phyloP scores from a whole-genome alignment of 2,329 filamentous ascomycete genomes.

The Metarhizium rileyi region DNA sequence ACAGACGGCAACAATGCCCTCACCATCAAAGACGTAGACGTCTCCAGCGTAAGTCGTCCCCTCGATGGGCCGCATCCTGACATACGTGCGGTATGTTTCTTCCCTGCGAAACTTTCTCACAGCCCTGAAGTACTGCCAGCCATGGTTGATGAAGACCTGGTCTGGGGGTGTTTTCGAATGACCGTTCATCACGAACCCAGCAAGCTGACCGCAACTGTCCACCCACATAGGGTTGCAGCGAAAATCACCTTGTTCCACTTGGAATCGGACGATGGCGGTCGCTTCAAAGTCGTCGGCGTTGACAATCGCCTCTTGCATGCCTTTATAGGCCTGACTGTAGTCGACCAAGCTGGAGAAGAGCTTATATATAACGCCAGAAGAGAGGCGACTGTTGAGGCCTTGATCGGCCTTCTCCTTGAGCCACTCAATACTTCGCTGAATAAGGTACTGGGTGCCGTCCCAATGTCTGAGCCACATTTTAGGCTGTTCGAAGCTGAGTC shows the following conservation, averaged over 20 bases:
- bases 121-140: not conserved
- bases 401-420: not conserved
- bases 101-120: not conserved
- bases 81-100: not conserved
- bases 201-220: not conserved
- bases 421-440: constrained; percentile 35
- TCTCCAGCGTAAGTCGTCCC: not conserved
- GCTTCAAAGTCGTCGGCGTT: constrained; percentile 10
- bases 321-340: constrained; percentile 21
- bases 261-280: not conserved
- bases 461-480: not conserved
- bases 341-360: not conserved
- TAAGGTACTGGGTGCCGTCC: not conserved
- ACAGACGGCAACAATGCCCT: not conserved
- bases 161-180: not conserved
- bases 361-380: not conserved
- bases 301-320: not conserved
- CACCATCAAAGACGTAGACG: not conserved
- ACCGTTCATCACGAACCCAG: not conserved
- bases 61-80: not conserved
- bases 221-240: not conserved
- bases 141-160: not conserved
- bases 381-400: not conserved
- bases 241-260: not conserved
- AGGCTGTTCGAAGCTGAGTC: not conserved